phyloP scores from a whole-genome alignment of 1,284 basidiomycete genomes.

The Puccinia coronata region DNA sequence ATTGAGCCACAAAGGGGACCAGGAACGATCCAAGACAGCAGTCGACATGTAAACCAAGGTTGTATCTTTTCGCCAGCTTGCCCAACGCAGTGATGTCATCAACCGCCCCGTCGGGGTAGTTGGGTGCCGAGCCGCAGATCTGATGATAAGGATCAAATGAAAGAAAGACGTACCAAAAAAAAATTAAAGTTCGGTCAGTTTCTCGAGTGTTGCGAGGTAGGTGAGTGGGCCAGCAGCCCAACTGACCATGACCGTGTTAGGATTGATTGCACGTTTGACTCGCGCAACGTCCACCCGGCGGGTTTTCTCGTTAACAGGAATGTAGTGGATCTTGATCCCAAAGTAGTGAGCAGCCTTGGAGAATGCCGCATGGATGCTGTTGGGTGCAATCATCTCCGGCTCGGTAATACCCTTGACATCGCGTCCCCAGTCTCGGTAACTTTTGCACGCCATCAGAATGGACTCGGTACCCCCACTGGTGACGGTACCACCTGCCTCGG shows the following conservation, averaged over 20 bases:
- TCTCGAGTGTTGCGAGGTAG: not conserved
- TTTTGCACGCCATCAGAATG: conserved; percentile 90
- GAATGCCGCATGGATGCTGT: conserved; percentile 89
- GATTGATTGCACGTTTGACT: conserved; percentile 79
- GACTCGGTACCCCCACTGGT: conserved; percentile 96
- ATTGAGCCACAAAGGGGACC: conserved; percentile 77
- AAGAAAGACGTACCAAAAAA: conserved; percentile 40
- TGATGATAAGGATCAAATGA: conserved; percentile 7
- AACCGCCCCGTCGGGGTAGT: conserved; percentile 57
- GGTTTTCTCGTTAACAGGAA: conserved; percentile 80
- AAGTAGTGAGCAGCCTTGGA: conserved; percentile 89
- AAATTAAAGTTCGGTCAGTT: not conserved
- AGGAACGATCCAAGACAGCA: conserved; percentile 88
- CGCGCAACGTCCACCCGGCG: conserved; percentile 76
- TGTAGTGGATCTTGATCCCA: conserved; percentile 83
- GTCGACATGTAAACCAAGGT: conserved; percentile 83
- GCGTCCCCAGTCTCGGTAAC: conserved; percentile 88
- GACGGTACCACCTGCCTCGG: conserved; percentile 74
- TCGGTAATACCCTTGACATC: conserved; percentile 81
- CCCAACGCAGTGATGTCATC: conserved; percentile 84
- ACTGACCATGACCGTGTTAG: conserved; percentile 75
- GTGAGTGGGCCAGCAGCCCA: not conserved
- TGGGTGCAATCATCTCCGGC: conserved; percentile 89
- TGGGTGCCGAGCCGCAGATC: conserved; percentile 51
- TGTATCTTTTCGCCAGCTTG: conserved; percentile 72